Evolutionary conservation across 768 basidiomycete genomes (phyloP).

Genomic region (Nidularia pulvinata): DNA sequence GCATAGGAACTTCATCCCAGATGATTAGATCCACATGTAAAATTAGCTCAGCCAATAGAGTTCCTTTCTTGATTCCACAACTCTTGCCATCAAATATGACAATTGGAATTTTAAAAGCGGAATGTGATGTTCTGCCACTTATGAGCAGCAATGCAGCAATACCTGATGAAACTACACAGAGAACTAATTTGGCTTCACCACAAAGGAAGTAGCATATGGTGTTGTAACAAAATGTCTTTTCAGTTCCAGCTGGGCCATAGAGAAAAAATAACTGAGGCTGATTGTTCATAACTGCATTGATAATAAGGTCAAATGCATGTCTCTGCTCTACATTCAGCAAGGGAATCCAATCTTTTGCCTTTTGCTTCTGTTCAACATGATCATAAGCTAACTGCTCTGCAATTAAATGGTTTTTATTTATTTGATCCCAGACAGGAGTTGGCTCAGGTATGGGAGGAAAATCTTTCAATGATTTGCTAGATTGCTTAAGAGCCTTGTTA

Average conservation of each 20-base stretch:
- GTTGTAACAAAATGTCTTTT: constrained; percentile 45
- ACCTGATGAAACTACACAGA: constrained; percentile 49
- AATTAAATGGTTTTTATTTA: too few species aligned
- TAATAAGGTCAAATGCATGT: constrained; percentile 25
- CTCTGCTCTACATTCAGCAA: too few species aligned
- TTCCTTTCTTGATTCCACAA: constrained; percentile 2
- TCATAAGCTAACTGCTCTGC: too few species aligned
- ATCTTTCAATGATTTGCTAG: too few species aligned
- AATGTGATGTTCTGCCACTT: constrained; percentile 45
- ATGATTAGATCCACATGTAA: background rate
- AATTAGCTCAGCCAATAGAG: background rate
- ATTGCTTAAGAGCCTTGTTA: too few species aligned
- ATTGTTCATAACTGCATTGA: constrained; percentile 16
- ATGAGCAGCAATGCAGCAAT: constrained; percentile 44
- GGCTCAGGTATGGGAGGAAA: too few species aligned
- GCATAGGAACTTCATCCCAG: constrained; percentile 21
- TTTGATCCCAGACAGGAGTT: too few species aligned
- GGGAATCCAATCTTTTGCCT: too few species aligned
- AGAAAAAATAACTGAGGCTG: constrained; percentile 30
- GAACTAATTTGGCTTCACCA: constrained; percentile 23
- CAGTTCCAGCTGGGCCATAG: constrained; percentile 40
- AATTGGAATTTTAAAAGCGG: constrained; percentile 47
- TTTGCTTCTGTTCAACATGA: too few species aligned
- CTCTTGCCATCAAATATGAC: constrained; percentile 13
- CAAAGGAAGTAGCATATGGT: constrained; percentile 22